Evolutionary conservation across 495 filamentous ascomycete genomes (phyloP).

Genomic region (Diplogelasinospora grovesii): DNA sequence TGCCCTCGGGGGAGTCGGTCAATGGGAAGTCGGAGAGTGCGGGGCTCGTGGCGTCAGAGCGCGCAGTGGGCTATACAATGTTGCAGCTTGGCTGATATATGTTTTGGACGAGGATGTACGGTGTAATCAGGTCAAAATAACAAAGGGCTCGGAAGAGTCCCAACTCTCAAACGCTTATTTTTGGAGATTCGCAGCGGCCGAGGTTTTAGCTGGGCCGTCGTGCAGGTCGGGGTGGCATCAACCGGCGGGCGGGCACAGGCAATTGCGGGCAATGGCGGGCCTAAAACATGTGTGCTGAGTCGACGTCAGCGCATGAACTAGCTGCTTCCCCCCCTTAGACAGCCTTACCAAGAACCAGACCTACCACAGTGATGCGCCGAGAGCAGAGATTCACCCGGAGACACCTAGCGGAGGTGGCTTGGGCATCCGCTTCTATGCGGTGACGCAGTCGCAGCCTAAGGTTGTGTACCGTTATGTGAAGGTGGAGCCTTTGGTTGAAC

Average conservation of each 20-base stretch:
- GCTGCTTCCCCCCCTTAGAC: neutral
- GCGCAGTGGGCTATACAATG: no score
- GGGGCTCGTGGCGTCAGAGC: no score
- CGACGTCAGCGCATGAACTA: slow-evolving; percentile 41
- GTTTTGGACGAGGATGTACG: no score
- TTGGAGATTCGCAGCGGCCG: neutral
- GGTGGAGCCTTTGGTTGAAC: no score
- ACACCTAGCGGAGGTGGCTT: slow-evolving; percentile 16
- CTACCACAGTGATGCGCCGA: slow-evolving; percentile 12
- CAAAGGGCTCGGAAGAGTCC: no score
- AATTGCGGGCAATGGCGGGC: slow-evolving; percentile 9
- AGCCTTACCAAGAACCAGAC: slow-evolving; percentile 2
- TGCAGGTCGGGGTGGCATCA: neutral
- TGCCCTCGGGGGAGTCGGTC: no score
- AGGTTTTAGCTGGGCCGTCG: neutral
- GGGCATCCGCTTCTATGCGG: slow-evolving; percentile 7
- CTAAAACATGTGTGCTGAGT: no score
- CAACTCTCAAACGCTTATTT: slow-evolving; percentile 5
- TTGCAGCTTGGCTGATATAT: no score
- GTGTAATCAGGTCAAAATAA: no score
- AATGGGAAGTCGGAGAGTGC: neutral
- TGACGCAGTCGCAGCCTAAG: no score
- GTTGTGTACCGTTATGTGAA: no score
- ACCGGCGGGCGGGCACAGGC: slow-evolving; percentile 1
- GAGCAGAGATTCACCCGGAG: slow-evolving; percentile 1